Evolutionary conservation across 345 rosid species (phyloP), one percentile per base, ranked within the genome.

Genomic region (Anastatica hierochuntica): DNA sequence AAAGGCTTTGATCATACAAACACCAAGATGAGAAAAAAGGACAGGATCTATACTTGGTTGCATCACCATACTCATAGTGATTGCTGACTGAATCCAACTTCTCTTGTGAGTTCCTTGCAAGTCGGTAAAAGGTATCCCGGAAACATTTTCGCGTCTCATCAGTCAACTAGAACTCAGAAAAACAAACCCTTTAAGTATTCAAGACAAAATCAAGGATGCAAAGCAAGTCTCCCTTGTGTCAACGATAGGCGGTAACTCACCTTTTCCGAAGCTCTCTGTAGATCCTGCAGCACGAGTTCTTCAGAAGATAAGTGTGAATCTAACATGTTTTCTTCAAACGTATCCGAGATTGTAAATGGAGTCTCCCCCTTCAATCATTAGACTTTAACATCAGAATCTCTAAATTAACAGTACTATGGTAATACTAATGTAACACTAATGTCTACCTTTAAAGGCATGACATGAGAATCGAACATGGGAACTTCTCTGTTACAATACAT

Each of bases 121-220:
- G 87, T 26, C 97, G 97, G 67, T 90, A 83, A 56, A 90, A 67
- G n/a, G 88, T 82, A 70, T 84, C 90, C 14, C 89, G 83, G 46
- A 90, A 74, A 72, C 95, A 82, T 37, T 80, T 78, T 14, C 96
- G 75, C 9, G 82, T 75, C 66, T 74, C 68, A 45, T 76, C 71
- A 2, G 70, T 69, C 63, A 90, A 64, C 98, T 90, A 77, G 13
- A 12, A 33, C 14, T 20, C 2, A 29, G 6, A 29, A 29, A 29
- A 14, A 16, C 13, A 30, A 41, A 34, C 20, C 6, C n/a, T 20
- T 54, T 4, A 26, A 21, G 24, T 21, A 7, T 26, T 7, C 3
- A 38, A 35, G 20, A 50, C 43, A n/a, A 44, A 44, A 50, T n/a
- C 59, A 29, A 40, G 10, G 43, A 16, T 43, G 42, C 15, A 27